Base-by-base conservation (phyloP, 768 basidiomycete species). In the Candolleomyces eurysporus region DNA sequence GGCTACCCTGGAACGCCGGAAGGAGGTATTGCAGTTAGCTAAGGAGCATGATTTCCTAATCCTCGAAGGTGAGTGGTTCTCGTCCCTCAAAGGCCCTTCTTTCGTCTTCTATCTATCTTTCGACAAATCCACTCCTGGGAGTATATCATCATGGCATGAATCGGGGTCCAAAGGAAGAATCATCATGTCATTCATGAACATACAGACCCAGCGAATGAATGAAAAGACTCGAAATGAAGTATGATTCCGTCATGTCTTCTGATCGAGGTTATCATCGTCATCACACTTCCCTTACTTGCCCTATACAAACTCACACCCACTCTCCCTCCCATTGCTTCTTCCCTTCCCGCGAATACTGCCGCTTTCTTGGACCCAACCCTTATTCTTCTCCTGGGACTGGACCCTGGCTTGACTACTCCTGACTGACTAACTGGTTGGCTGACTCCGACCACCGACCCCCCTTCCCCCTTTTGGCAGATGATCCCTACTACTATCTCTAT, bases 401-500 rank as follows among this genome's bases (percentile, higher is more conserved):
- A 36, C 36, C 36, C 36, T 36, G 36, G 36, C 36, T 36, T 36
- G 26, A 26, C 26, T 26, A 26, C 26, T 26, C 26, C 26, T 26
- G 4, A 26, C 26, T 26, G 26, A 26, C 26, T 26, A 26, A 36
- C 36, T 36, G 36, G 36, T 36, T 36, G 36, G 36, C 40, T 21
- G 53, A 39, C 53, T 14, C 31, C 31, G 53, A 39, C 30, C 10
- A 4, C 7, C 40, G 11, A 36, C 36, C 36, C 36, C 11, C 36
- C 11, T 46, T 55, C 59, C 48, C 50, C 10, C 26, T 21, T 32
- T 19, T 26, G n/a, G 31, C 68, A 91, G 91, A 92, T 67, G 92
- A 93, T 71, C 92, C 92, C 0, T 91, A 90, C 68, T 88, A 80
- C 68, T 88, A 86, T 66, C 73, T 94, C 58, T 92, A 93, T 75